phyloP scores from a whole-genome alignment of 257 asterid genomes.

The Rauvolfia tetraphylla region DNA sequence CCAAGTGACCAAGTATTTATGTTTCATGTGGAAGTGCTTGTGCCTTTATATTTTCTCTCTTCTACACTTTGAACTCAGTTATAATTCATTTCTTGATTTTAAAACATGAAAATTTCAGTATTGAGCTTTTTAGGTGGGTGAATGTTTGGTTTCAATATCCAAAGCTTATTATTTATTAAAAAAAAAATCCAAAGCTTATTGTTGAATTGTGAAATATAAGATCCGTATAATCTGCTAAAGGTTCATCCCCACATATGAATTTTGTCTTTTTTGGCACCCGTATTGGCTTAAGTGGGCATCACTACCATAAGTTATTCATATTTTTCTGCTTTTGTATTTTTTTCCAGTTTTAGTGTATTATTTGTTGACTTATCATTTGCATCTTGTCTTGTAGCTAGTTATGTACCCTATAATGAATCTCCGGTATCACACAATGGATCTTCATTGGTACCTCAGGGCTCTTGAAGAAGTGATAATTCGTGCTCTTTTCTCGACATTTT shows the following conservation, averaged over 20 bases:
- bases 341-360: neutral
- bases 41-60: neutral
- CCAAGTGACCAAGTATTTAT: neutral
- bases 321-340: neutral
- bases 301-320: neutral
- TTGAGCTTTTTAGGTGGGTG: neutral
- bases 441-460: conserved; percentile 88
- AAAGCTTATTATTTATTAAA: neutral
- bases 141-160: neutral
- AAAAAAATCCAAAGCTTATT: no score
- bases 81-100: neutral
- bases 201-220: neutral
- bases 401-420: conserved; percentile 95
- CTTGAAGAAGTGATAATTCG: conserved; percentile 95
- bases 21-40: neutral
- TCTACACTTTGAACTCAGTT: neutral
- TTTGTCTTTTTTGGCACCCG: neutral
- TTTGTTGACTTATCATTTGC: conserved; percentile 14
- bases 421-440: conserved; percentile 74
- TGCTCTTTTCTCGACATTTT: conserved; percentile 63
- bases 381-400: conserved; percentile 58
- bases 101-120: no score
- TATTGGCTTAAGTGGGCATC: neutral
- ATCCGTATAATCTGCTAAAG: neutral
- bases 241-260: neutral